Base-by-base conservation (phyloP, 176 grass and related monocot species). In the Cymbopogon citratus region DNA sequence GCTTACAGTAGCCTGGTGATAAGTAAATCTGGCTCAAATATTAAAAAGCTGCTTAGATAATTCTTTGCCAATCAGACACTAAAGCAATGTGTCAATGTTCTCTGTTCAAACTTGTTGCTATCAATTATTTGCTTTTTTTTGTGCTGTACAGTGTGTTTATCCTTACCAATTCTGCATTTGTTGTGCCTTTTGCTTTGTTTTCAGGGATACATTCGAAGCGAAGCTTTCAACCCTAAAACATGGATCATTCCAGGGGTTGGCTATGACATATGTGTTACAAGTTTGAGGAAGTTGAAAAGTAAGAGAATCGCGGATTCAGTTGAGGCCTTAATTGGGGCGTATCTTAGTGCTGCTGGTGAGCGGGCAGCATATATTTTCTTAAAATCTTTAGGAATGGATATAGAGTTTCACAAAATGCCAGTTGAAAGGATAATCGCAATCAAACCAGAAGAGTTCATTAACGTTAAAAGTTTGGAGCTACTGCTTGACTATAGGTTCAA, bases 321-420 rank as follows among this genome's bases (percentile, higher is more conserved):
- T 25, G 94, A 97, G 33, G 89, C 94, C 24, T 69, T 97, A 46
- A 94, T 94, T 46, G 94, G 94, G 44, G 82, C 80, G 3, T 89
- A 69, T 76, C 89, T 97, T 59, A 82, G 51, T 74, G 63, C 74
- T 75, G 65, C 66, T 66, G 89, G 91, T 51, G 91, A 97, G 85
- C 66, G 60, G 45, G 84, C 89, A 45, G 86, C 94, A n/a, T 86
- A 91, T 60, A 23, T 74, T 77, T 91, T 97, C 43, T 5, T 97
- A 18, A 81, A 82, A 76, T 84, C 77, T 40, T 63, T 94, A 81
- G 89, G 94, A 72, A 82, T 89, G 74, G 75, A 87, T 77, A 90
- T 97, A 83, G 71, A 85, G 49, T 84, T 84, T 61, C 63, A 90
- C 34, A 27, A 87, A 66, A 91, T 79, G 19, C 46, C 66, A 38